These are phyloP conservation scores for Phytopythium montanum DNA, from an alignment of 352 stramenopile species.

Conservation along the genomic window DNA sequence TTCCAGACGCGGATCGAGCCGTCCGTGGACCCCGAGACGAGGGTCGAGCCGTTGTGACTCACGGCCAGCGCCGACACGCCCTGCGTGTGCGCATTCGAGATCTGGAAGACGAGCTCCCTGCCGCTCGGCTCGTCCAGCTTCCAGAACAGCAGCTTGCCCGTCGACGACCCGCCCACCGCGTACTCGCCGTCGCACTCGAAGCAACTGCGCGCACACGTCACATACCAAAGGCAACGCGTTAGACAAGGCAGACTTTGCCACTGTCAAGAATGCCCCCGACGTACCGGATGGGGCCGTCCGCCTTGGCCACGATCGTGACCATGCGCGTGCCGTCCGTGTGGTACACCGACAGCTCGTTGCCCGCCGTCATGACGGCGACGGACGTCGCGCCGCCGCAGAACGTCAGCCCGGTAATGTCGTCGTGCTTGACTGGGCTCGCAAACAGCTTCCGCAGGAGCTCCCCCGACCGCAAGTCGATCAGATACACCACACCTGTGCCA, in stretches of 20 bases:
- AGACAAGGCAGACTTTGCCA: background rate
- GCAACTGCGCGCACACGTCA: constrained; percentile 34
- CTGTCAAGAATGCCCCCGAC: background rate
- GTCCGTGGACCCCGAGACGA: constrained; percentile 58
- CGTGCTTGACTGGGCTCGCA: constrained; percentile 46
- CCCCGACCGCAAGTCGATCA: constrained; percentile 66
- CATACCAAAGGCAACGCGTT: background rate
- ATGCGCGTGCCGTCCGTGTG: constrained; percentile 58
- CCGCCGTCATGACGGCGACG: constrained; percentile 57
- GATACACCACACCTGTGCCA: constrained; percentile 46
- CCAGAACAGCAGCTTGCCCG: constrained; percentile 78
- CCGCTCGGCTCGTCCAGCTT: constrained; percentile 71
- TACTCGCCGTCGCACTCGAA: constrained; percentile 80
- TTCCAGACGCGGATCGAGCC: constrained; percentile 79
- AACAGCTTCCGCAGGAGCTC: constrained; percentile 61
- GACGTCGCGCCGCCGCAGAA: constrained; percentile 54
- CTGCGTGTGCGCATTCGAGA: constrained; percentile 61
- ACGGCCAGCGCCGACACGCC: constrained; percentile 64
- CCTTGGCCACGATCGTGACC: constrained; percentile 48
- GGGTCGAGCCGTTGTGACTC: constrained; percentile 45
- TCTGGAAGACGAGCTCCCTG: constrained; percentile 66
- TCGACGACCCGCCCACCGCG: constrained; percentile 67
- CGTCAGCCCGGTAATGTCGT: constrained; percentile 56
- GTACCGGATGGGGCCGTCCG: constrained; percentile 60
- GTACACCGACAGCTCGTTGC: constrained; percentile 74